Base-by-base conservation (phyloP, 2,329 filamentous ascomycete species). In the Sporothrix schenckii region DNA sequence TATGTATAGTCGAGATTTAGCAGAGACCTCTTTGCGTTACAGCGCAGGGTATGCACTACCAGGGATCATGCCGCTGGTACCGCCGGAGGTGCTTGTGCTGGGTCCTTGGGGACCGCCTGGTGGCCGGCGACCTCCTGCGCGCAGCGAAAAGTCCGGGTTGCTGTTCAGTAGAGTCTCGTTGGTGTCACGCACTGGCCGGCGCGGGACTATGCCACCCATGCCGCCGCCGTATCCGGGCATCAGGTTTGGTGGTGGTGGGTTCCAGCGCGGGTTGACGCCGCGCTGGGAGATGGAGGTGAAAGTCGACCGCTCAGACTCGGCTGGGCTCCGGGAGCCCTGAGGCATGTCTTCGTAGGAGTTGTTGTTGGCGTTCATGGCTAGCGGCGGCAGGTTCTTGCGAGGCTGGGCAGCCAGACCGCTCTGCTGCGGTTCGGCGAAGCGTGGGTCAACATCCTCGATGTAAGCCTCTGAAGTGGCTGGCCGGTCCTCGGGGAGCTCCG, bases 271-370 rank as follows among this genome's bases (percentile, higher is more conserved):
- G 78, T 97, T 97, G 69, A 97, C 83, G 1, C 92, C 91, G 47
- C 94, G 87, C 80, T 97, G 93, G 0, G 91, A 94, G 60, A 98
- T 91, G 13, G 92, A 95, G 1, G 94, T 97, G 80, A 97, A 97
- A 75, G 91, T 92, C 60, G 90, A 94, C 30, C 88, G 86, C 77
- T 97, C 92, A 73, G 91, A 94, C 75, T 89, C 87, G 41, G 89
- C 88, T 44, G 92, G 93, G 76, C 89, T 94, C 75, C 91, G 87
- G 60, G 86, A 80, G 58, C 86, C 85, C 69, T 77, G 74, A 73
- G 79, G 70, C 76, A 78, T 73, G 78, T 79, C 78, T 66, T 79
- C 77, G 74, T 78, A 78, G 49, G 75, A 73, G 74, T 74, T 75
- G 56, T 74, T 58, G 44, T 76, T 67, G 30, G 54, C 24, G 24